Conservation (phyloP, 495 filamentous ascomycete genomes). For the Penicillium canariense region DNA sequence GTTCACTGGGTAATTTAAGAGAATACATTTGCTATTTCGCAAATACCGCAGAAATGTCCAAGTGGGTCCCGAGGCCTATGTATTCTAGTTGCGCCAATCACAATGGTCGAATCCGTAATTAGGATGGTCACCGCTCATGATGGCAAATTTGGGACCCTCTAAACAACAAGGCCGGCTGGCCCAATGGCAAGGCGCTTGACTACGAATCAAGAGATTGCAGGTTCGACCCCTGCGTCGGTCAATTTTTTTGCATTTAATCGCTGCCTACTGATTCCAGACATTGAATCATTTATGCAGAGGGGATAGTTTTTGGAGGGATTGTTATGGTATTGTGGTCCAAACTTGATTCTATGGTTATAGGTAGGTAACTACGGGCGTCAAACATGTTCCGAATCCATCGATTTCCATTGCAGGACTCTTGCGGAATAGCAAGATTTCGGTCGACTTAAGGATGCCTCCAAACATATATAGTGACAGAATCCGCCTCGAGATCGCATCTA, state of each 20-base stretch:
- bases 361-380: no score
- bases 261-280: neutral
- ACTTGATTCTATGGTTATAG: no score
- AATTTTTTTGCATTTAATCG: slow-evolving; percentile 16
- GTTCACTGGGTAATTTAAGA: no score
- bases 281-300: neutral
- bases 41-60: no score
- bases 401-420: neutral
- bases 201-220: slow-evolving; percentile 65
- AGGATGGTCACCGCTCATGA: no score
- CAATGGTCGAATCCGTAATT: no score
- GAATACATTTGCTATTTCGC: no score
- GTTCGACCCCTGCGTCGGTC: slow-evolving; percentile 43
- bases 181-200: slow-evolving; percentile 72
- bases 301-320: no score
- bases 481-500: neutral
- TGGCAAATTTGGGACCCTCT: slow-evolving; percentile 1
- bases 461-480: neutral
- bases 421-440: neutral
- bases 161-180: slow-evolving; percentile 56
- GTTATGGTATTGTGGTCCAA: no score
- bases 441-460: neutral
- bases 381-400: neutral
- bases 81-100: no score
- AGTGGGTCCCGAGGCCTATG: no score